phyloP scores from a whole-genome alignment of 1,139 yeast genomes.

The Pichia terricola region DNA sequence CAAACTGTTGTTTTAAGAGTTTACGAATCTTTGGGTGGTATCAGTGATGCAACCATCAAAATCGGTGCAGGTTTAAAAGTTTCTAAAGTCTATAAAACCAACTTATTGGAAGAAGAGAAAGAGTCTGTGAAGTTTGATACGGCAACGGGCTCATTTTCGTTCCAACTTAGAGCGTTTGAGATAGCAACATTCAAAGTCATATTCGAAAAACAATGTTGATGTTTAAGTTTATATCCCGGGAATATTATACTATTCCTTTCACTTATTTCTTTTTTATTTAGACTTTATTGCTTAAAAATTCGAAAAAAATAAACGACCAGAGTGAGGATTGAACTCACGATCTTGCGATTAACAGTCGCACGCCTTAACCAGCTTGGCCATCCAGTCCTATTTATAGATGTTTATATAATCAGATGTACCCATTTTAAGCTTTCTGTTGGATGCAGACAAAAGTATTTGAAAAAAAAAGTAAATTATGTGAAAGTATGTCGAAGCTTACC shows the following conservation, averaged over 20 bases:
- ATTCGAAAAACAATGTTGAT: neutral
- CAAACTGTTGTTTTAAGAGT: conserved; percentile 61
- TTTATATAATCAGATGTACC: no score
- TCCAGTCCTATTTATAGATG: conserved; percentile 7
- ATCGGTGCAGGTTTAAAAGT: conserved; percentile 31
- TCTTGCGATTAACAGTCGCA: conserved; percentile 18
- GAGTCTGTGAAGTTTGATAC: conserved; percentile 29
- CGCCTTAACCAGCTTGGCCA: conserved; percentile 18
- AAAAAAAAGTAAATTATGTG: no score
- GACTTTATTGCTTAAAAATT: no score
- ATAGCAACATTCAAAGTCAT: conserved; percentile 55
- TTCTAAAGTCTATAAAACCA: conserved; percentile 46
- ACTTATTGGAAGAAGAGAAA: conserved; percentile 61
- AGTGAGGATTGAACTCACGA: conserved; percentile 17
- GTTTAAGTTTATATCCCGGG: neutral
- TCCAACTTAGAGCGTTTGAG: conserved; percentile 67
- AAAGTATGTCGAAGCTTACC: no score
- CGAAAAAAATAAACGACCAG: conserved; percentile 10
- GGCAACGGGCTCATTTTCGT: conserved; percentile 28
- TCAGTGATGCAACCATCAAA: conserved; percentile 40
- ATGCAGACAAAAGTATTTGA: no score
- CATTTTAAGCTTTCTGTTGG: no score
- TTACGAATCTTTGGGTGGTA: conserved; percentile 84
- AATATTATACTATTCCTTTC: no score
- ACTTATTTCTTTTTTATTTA: no score